Conservation (phyloP, 176 grass and related monocot species). For the Carex littledalei region DNA sequence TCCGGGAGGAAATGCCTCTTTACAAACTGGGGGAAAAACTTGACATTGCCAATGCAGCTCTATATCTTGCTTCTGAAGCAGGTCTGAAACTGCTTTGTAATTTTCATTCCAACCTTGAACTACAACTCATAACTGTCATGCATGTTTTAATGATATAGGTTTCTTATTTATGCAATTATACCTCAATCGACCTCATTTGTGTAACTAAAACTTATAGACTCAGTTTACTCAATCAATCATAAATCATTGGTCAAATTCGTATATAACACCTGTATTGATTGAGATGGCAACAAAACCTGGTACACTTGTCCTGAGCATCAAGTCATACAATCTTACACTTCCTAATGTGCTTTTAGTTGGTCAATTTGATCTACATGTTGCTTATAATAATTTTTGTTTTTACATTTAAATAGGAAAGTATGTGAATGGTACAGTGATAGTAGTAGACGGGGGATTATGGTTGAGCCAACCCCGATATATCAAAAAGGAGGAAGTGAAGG, state of each 20-base stretch:
- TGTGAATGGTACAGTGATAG: conserved; percentile 70
- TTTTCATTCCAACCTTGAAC: not conserved
- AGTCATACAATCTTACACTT: not conserved
- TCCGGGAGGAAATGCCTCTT: conserved; percentile 42
- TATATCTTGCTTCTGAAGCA: conserved; percentile 92
- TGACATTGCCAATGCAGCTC: conserved; percentile 84
- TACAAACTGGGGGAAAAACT: conserved; percentile 71
- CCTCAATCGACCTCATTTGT: not conserved
- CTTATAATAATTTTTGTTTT: not conserved
- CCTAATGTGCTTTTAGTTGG: not conserved
- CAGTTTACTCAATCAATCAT: not conserved
- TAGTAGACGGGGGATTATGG: conserved; percentile 92
- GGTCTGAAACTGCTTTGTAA: conserved; percentile 25
- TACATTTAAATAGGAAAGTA: conserved; percentile 64
- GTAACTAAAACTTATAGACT: not conserved
- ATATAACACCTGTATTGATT: too few relatives aligned
- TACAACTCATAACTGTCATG: not conserved
- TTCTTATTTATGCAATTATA: conserved; percentile 7
- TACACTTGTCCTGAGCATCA: not conserved
- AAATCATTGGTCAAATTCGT: not conserved
- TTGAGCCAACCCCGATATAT: conserved; percentile 60
- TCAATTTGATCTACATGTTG: not conserved
- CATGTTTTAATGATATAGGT: not conserved
- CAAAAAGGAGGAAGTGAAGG: conserved; percentile 69
- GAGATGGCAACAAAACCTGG: not conserved